These are phyloP conservation scores for Opeltia flavorubescens DNA, from an alignment of 495 filamentous ascomycete genomes.

Conservation along the genomic window DNA sequence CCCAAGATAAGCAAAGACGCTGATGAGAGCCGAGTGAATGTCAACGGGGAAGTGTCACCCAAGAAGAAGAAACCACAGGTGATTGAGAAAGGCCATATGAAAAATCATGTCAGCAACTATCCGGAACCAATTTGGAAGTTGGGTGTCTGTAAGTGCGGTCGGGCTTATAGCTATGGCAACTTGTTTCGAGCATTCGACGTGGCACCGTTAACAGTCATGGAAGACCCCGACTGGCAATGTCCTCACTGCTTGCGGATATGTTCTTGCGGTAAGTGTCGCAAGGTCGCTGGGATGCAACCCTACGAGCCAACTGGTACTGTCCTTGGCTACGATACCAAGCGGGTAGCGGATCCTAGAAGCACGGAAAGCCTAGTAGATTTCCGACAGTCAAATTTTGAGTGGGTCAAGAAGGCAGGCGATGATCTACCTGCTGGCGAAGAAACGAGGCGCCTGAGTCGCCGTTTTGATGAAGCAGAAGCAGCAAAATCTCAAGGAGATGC, in stretches of 20 bases:
- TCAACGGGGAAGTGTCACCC: constrained; percentile 30
- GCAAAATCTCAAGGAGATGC: constrained; percentile 28
- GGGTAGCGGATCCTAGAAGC: constrained; percentile 77
- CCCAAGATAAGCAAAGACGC: constrained; percentile 7
- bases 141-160: constrained; percentile 58
- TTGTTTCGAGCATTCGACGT: constrained; percentile 82
- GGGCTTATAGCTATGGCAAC: constrained; percentile 75
- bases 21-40: constrained; percentile 23
- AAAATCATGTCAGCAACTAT: constrained; percentile 71
- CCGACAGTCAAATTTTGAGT: constrained; percentile 63
- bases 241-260: constrained; percentile 74
- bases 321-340: constrained; percentile 77
- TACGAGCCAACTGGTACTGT: constrained; percentile 73
- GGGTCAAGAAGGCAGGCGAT: constrained; percentile 47
- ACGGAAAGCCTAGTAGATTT: constrained; percentile 80
- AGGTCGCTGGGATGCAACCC: constrained; percentile 41
- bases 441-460: constrained; percentile 31
- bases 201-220: constrained; percentile 65
- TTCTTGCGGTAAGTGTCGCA: constrained; percentile 66
- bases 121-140: constrained; percentile 69
- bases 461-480: constrained; percentile 34
- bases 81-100: constrained; percentile 30
- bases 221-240: constrained; percentile 68
- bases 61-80: constrained; percentile 31
- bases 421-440: constrained; percentile 23